These are phyloP conservation scores for Cytospora piceae DNA, from an alignment of 2,329 filamentous ascomycete genomes.

Conservation along the genomic window DNA sequence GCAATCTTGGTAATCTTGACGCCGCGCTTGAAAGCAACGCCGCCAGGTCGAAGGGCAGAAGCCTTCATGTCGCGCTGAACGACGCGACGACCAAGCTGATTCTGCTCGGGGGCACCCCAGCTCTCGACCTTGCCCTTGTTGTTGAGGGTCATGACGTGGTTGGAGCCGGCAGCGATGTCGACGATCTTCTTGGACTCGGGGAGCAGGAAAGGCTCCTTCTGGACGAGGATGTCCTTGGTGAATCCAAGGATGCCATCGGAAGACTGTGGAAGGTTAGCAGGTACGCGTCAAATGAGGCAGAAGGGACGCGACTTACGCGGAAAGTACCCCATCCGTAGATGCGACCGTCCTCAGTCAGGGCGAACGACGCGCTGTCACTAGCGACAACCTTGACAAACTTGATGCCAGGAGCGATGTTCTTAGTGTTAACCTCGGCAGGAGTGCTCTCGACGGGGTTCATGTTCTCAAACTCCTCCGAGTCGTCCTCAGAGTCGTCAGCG, in stretches of 20 bases:
- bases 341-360: constrained; percentile 73
- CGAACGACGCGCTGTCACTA: constrained; percentile 76
- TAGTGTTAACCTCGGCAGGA: constrained; percentile 61
- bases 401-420: constrained; percentile 36
- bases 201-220: constrained; percentile 57
- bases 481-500: constrained; percentile 44
- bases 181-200: constrained; percentile 68
- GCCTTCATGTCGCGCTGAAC: constrained; percentile 55
- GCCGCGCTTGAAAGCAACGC: constrained; percentile 41
- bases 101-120: constrained; percentile 75
- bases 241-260: constrained; percentile 53
- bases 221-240: constrained; percentile 40
- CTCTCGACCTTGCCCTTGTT: constrained; percentile 66
- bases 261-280: constrained; percentile 37
- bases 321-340: constrained; percentile 89
- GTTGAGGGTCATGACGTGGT: constrained; percentile 72
- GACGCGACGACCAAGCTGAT: constrained; percentile 61
- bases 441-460: constrained; percentile 67
- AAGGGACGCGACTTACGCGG: constrained; percentile 46
- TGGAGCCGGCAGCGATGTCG: constrained; percentile 68
- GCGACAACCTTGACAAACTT: constrained; percentile 65
- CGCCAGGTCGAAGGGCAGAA: constrained; percentile 40
- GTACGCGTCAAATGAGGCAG: neutral
- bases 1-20: constrained; percentile 69
- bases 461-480: constrained; percentile 40